A percentile compares a stretch with the other conserved stretches of the same genome.
Evolutionary conservation across 805 yeast species (phyloP).

Genomic region (Lipomyces anomalus): DNA sequence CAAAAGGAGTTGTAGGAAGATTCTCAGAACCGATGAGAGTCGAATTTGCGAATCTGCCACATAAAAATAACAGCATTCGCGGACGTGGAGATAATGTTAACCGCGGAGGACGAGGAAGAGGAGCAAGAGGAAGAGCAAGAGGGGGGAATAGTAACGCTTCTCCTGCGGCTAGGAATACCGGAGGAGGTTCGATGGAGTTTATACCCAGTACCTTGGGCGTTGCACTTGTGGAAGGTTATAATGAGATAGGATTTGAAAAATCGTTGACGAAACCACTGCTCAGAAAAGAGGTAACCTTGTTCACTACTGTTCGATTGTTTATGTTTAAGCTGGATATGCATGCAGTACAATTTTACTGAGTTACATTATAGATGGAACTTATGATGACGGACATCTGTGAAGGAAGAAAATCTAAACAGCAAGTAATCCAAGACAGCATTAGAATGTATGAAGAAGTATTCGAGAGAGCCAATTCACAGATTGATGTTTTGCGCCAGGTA

Average conservation of each 20-base stretch:
- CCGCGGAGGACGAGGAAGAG: slow-evolving; percentile 14
- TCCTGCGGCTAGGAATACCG: slow-evolving; percentile 2
- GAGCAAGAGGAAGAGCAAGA: slow-evolving; percentile 8
- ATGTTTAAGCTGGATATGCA: too few species aligned
- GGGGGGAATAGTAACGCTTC: too few species aligned
- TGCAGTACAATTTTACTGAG: too few species aligned
- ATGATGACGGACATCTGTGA: slow-evolving; percentile 61
- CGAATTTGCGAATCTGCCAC: slow-evolving; percentile 1
- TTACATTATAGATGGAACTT: too few species aligned
- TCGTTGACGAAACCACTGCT: slow-evolving; percentile 85
- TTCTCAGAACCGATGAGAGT: slow-evolving; percentile 11
- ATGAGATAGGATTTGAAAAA: slow-evolving; percentile 64
- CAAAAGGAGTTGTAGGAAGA: slow-evolving; percentile 14
- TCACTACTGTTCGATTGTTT: too few species aligned
- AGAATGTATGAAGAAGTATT: slow-evolving; percentile 58
- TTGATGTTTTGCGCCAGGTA: slow-evolving; percentile 32
- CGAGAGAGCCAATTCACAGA: slow-evolving; percentile 42
- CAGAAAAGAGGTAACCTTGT: slow-evolving; percentile 63
- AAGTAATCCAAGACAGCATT: slow-evolving; percentile 52
- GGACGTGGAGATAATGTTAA: slow-evolving; percentile 8
- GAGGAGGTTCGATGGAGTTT: slow-evolving; percentile 37
- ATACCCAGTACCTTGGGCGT: slow-evolving; percentile 80
- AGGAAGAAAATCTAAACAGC: slow-evolving; percentile 50
- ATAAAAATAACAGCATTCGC: too few species aligned
- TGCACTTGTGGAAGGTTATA: slow-evolving; percentile 84